A percentile compares a stretch with the other conserved stretches of the same genome.
Conservation (phyloP, 1,139 yeast species). For the Pneumocystis canis region DNA sequence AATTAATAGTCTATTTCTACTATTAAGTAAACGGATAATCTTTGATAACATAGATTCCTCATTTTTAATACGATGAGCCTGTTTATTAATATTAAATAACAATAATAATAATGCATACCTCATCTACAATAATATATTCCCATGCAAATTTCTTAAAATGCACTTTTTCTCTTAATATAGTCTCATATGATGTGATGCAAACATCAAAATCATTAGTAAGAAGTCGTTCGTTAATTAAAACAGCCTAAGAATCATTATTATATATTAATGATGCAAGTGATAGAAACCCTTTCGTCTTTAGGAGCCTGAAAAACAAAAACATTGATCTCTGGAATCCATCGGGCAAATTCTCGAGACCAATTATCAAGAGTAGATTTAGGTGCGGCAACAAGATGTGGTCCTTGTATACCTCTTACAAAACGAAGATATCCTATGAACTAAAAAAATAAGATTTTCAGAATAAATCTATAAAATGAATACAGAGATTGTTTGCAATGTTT, state of each 20-base stretch:
- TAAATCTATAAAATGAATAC: background rate
- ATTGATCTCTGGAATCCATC: slow-evolving; percentile 94
- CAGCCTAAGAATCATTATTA: slow-evolving; percentile 12
- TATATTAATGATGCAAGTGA: background rate
- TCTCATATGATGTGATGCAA: slow-evolving; percentile 77
- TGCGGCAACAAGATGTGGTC: slow-evolving; percentile 83
- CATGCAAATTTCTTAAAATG: slow-evolving; percentile 69
- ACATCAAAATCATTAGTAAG: slow-evolving; percentile 74
- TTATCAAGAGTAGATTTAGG: slow-evolving; percentile 92
- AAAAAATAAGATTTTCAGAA: background rate
- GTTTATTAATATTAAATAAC: background rate
- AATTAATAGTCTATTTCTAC: slow-evolving; percentile 68
- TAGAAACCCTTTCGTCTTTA: slow-evolving; percentile 49
- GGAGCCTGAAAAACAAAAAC: slow-evolving; percentile 76
- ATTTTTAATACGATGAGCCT: slow-evolving; percentile 85
- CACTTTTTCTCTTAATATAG: slow-evolving; percentile 77
- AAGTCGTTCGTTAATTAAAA: slow-evolving; percentile 44
- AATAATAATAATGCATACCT: slow-evolving; percentile 21
- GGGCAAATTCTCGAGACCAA: slow-evolving; percentile 85
- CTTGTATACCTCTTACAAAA: slow-evolving; percentile 60
- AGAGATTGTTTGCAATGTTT: slow-evolving; percentile 91
- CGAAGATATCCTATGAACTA: slow-evolving; percentile 68
- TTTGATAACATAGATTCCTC: slow-evolving; percentile 84
- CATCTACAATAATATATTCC: slow-evolving; percentile 91
- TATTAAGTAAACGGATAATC: slow-evolving; percentile 71